A percentile compares a stretch with the other conserved stretches of the same genome.
Evolutionary conservation across 139 green algal genomes (phyloP).

Genomic region (Chlorella vulgaris): DNA sequence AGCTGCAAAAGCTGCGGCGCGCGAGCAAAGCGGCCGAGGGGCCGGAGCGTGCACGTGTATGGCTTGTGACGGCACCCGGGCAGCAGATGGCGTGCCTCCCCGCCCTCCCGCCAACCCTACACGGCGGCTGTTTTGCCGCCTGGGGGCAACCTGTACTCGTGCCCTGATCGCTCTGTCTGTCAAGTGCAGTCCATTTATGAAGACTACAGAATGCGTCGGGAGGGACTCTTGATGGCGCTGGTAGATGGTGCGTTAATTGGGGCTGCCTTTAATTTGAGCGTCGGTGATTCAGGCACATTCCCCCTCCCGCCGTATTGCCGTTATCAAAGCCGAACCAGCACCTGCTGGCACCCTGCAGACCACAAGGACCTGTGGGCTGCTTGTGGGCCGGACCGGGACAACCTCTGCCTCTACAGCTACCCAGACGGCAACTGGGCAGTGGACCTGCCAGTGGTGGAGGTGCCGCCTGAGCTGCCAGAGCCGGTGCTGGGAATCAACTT

Average conservation of each 20-base stretch:
- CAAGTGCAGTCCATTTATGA: conserved; percentile 22
- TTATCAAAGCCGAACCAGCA: background rate
- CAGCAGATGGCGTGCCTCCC: too few relatives aligned
- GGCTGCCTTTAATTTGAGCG: background rate
- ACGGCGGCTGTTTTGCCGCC: too few relatives aligned
- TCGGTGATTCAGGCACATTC: background rate
- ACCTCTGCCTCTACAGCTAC: conserved; percentile 96
- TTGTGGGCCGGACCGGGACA: conserved; percentile 92
- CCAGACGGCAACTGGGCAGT: conserved; percentile 88
- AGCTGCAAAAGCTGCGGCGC: too few relatives aligned
- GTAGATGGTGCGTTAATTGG: conserved; percentile 34
- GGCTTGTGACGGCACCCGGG: too few relatives aligned
- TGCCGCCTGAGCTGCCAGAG: conserved; percentile 97
- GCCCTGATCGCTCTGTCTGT: too few relatives aligned
- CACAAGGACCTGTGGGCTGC: conserved; percentile 65
- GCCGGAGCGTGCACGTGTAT: too few relatives aligned
- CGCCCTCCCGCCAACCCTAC: too few relatives aligned
- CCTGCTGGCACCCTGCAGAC: too few relatives aligned
- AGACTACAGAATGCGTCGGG: conserved; percentile 36
- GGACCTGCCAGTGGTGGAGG: conserved; percentile 93
- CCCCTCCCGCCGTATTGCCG: background rate
- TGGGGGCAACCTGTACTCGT: too few relatives aligned
- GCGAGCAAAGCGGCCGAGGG: too few relatives aligned
- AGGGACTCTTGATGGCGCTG: conserved; percentile 41
- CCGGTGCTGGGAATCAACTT: conserved; percentile 98